Evolutionary conservation across 202 grass and related monocot genomes (phyloP).

Genomic region (Schoenoplectus triqueter): DNA sequence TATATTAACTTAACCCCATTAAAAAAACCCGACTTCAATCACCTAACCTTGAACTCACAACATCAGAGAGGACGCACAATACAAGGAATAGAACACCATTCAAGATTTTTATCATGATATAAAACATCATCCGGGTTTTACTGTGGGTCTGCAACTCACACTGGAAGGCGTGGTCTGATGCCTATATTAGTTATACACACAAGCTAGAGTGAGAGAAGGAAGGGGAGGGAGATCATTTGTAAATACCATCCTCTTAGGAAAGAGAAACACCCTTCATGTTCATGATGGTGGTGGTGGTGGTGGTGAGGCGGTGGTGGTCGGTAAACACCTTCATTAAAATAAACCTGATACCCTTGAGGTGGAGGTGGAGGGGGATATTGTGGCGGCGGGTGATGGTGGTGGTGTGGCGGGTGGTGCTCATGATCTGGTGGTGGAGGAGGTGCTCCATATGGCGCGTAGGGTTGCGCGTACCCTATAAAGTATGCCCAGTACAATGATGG

Average conservation of each 20-base stretch:
- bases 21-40: not conserved
- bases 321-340: constrained; percentile 60
- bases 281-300: constrained; percentile 47
- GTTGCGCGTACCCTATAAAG: constrained; percentile 61
- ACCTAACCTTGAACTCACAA: not conserved
- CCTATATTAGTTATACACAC: not conserved
- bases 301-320: constrained; percentile 46
- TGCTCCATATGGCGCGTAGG: constrained; percentile 47
- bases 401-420: constrained; percentile 49
- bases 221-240: constrained; percentile 20
- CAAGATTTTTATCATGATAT: no score
- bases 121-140: no score
- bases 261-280: constrained; percentile 50
- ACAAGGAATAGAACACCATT: not conserved
- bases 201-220: not conserved
- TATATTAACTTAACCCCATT: no score
- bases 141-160: no score
- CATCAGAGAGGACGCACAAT: not conserved
- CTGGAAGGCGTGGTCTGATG: no score
- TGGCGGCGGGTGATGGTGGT: constrained; percentile 25
- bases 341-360: constrained; percentile 78
- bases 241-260: constrained; percentile 94
- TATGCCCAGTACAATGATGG: not conserved
- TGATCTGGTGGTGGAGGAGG: constrained; percentile 40
- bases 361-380: constrained; percentile 19